A percentile compares a stretch with the other conserved stretches of the same genome.
Evolutionary conservation across 805 yeast species (phyloP).

Genomic region (Ogataea dorogensis): DNA sequence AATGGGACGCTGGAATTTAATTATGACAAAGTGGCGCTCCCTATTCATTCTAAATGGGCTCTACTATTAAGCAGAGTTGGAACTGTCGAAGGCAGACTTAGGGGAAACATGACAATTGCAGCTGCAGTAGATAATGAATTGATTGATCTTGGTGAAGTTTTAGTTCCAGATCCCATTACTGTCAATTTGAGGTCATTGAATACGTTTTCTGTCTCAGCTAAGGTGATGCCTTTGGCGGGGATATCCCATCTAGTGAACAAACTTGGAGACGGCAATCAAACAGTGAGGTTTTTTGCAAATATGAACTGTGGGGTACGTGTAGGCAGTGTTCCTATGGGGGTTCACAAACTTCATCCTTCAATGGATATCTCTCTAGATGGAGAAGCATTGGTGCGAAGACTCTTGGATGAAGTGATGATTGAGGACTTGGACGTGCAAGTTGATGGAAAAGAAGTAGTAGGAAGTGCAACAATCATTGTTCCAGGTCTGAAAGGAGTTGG

Average conservation of each 20-base stretch:
- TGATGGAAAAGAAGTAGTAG: background rate
- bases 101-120: background rate
- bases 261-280: background rate
- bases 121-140: background rate
- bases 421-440: background rate
- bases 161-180: background rate
- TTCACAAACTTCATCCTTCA: too few species aligned
- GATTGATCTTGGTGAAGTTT: background rate
- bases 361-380: background rate
- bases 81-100: background rate
- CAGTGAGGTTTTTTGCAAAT: background rate
- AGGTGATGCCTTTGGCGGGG: background rate
- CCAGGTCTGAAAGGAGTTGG: constrained; percentile 1
- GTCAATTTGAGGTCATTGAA: background rate
- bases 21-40: background rate
- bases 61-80: background rate
- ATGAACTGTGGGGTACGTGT: too few species aligned
- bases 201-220: background rate
- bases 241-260: background rate
- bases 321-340: too few species aligned
- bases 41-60: constrained; percentile 1
- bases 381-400: background rate
- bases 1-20: constrained; percentile 3
- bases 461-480: background rate
- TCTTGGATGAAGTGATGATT: background rate